Conservation (phyloP, 1,284 basidiomycete species). For the Leccinum cinnamomeum region DNA sequence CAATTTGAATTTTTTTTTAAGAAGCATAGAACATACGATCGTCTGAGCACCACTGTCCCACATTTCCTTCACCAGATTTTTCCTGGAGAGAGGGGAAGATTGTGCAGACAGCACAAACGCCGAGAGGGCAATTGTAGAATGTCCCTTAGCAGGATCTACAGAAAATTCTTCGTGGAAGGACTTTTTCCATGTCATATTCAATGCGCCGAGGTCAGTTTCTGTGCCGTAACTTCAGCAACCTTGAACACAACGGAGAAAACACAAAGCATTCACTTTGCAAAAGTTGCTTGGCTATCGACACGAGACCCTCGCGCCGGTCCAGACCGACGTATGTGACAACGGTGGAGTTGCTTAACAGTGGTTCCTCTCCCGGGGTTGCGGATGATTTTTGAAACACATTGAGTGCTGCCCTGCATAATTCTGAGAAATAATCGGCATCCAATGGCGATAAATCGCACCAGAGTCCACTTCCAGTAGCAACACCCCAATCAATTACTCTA, state of each 20-base stretch:
- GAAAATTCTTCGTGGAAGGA: slow-evolving; percentile 50
- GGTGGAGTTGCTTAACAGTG: slow-evolving; percentile 47
- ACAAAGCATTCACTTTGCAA: slow-evolving; percentile 45
- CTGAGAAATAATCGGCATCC: slow-evolving; percentile 15
- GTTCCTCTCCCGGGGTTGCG: slow-evolving; percentile 31
- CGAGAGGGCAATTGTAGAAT: slow-evolving; percentile 72
- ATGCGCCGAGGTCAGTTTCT: slow-evolving; percentile 50
- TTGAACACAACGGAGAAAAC: slow-evolving; percentile 4
- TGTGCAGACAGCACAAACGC: slow-evolving; percentile 84
- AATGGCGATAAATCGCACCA: slow-evolving; percentile 49
- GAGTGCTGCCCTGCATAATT: slow-evolving; percentile 54
- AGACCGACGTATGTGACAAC: slow-evolving; percentile 63
- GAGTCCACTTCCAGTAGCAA: slow-evolving; percentile 70
- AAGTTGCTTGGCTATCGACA: slow-evolving; percentile 63
- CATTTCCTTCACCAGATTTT: slow-evolving; percentile 75
- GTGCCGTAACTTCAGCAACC: slow-evolving; percentile 13
- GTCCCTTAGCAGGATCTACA: slow-evolving; percentile 39
- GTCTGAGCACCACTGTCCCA: slow-evolving; percentile 88
- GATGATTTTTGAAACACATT: slow-evolving; percentile 56
- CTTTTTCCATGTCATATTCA: slow-evolving; percentile 56
- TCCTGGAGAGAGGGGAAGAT: slow-evolving; percentile 60
- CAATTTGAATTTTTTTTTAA: slow-evolving; percentile 12
- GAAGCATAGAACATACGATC: slow-evolving; percentile 51
- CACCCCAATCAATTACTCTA: slow-evolving; percentile 73
- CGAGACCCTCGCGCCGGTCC: slow-evolving; percentile 70